phyloP scores from a whole-genome alignment of 2,329 filamentous ascomycete species.

The Boeremia lycopersici region DNA sequence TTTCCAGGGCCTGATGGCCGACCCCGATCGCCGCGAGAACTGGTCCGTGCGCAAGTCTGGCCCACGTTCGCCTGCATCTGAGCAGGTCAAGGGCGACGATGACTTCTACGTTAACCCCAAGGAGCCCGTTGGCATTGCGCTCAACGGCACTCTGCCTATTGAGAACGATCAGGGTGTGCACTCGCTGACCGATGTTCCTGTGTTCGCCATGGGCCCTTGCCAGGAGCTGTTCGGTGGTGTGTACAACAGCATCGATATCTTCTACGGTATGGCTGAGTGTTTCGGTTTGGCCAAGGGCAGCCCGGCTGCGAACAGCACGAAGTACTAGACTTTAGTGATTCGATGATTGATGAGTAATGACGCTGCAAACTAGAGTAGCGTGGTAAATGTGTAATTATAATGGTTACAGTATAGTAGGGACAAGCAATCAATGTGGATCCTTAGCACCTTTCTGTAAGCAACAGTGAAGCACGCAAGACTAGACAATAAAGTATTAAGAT shows the following conservation, averaged over 20 bases:
- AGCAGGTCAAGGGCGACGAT: constrained; percentile 56
- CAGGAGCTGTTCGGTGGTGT: constrained; percentile 75
- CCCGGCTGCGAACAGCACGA: constrained; percentile 5
- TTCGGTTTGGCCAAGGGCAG: constrained; percentile 55
- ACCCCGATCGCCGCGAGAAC: constrained; percentile 77
- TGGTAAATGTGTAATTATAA: constrained; percentile 3
- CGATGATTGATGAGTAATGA: constrained; percentile 15
- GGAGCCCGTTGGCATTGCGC: constrained; percentile 71
- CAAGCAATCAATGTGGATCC: too few species aligned
- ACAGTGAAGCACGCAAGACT: too few species aligned
- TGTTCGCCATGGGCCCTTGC: constrained; percentile 80
- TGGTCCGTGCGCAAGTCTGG: constrained; percentile 72
- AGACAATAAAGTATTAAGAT: too few species aligned
- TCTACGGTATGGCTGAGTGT: constrained; percentile 74
- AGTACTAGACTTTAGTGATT: not conserved
- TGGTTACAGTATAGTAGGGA: too few species aligned
- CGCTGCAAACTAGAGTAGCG: constrained; percentile 10
- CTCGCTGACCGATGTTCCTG: constrained; percentile 52
- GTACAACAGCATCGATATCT: constrained; percentile 74
- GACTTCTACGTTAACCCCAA: constrained; percentile 72
- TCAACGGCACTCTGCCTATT: constrained; percentile 76
- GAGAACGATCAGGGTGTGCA: constrained; percentile 62
- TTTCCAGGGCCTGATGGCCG: constrained; percentile 72
- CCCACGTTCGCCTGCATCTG: constrained; percentile 66
- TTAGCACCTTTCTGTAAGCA: too few species aligned